phyloP scores from a whole-genome alignment of 2,329 filamentous ascomycete genomes.

The Alternaria sp. region DNA sequence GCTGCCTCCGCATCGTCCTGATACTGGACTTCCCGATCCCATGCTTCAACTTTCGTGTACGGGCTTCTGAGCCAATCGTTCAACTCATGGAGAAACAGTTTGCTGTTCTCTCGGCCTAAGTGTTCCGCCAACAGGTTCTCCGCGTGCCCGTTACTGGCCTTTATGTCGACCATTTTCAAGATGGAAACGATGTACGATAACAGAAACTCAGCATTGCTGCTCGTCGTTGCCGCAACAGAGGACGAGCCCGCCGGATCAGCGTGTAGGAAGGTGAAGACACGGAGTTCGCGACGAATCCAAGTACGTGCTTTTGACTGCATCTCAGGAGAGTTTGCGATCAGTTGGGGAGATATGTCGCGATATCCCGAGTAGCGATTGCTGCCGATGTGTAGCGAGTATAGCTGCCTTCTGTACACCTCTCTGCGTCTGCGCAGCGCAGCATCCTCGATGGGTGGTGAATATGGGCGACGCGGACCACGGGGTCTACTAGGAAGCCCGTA shows the following conservation, averaged over 20 bases:
- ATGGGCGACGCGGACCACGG: slow-evolving; percentile 22
- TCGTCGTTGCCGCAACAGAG: slow-evolving; percentile 38
- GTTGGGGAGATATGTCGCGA: slow-evolving; percentile 71
- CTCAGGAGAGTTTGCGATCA: slow-evolving; percentile 68
- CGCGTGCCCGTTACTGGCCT: slow-evolving; percentile 77
- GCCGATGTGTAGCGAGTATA: slow-evolving; percentile 83
- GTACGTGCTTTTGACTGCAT: slow-evolving; percentile 77
- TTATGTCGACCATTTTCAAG: slow-evolving; percentile 80
- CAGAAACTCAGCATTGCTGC: slow-evolving; percentile 80
- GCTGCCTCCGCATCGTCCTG: slow-evolving; percentile 14
- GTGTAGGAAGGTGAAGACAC: slow-evolving; percentile 78
- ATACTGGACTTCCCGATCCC: slow-evolving; percentile 84
- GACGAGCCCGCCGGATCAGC: slow-evolving; percentile 38
- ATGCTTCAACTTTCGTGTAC: slow-evolving; percentile 71
- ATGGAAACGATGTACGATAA: slow-evolving; percentile 87
- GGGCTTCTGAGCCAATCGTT: slow-evolving; percentile 84
- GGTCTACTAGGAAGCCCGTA: slow-evolving; percentile 26
- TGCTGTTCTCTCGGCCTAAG: slow-evolving; percentile 73
- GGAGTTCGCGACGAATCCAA: slow-evolving; percentile 84
- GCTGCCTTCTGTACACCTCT: slow-evolving; percentile 72
- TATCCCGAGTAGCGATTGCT: slow-evolving; percentile 80
- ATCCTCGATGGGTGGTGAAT: slow-evolving; percentile 43
- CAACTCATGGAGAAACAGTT: slow-evolving; percentile 84
- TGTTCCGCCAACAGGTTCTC: slow-evolving; percentile 82
- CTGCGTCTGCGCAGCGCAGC: slow-evolving; percentile 66